Percentiles rank a stretch among this genome's conserved stretches.
phyloP scores from a whole-genome alignment of 148 eudicot genomes.

The Persicaria maculosa region DNA sequence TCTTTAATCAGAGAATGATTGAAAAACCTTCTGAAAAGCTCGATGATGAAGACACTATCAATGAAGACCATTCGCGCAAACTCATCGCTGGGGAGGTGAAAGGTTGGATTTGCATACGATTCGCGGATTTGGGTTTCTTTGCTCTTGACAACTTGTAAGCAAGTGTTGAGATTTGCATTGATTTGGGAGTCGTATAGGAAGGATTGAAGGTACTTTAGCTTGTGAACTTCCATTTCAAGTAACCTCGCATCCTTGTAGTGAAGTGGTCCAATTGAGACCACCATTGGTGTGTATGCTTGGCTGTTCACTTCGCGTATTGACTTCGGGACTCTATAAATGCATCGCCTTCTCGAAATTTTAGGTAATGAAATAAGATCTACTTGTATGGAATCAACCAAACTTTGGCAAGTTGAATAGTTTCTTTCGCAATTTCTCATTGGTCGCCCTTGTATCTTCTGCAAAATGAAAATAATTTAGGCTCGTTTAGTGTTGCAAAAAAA shows the following conservation, averaged over 20 bases:
- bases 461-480: too few species aligned
- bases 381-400: background rate
- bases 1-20: too few species aligned
- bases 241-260: background rate
- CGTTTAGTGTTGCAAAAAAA: too few species aligned
- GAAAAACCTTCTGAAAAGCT: slow-evolving; percentile 26
- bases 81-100: too few species aligned
- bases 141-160: background rate
- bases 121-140: too few species aligned
- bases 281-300: background rate
- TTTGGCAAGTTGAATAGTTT: too few species aligned
- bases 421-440: too few species aligned
- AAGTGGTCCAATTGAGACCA: background rate
- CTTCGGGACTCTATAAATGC: background rate
- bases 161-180: background rate
- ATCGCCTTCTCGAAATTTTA: background rate
- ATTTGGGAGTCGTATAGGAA: background rate
- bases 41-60: slow-evolving; percentile 43
- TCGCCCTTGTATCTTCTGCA: too few species aligned
- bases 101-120: too few species aligned
- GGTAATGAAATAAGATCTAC: background rate
- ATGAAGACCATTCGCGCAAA: too few species aligned
- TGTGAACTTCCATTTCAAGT: background rate
- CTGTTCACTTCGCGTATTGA: background rate
- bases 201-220: background rate